Evolutionary conservation across 352 stramenopile genomes (phyloP).

Genomic region (Globisporangium emineosum): DNA sequence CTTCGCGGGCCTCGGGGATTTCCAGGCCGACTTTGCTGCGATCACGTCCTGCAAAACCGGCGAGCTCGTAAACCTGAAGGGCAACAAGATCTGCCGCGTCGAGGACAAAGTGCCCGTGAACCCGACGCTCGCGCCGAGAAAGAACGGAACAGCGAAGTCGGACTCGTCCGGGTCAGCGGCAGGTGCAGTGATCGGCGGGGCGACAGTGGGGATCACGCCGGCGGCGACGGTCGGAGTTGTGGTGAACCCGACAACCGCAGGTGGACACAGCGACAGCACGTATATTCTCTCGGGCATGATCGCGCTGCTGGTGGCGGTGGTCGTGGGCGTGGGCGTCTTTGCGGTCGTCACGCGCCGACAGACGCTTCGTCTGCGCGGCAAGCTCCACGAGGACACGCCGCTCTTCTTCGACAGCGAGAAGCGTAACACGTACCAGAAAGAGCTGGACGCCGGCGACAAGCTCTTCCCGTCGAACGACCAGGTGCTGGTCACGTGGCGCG

Average conservation of each 20-base stretch:
- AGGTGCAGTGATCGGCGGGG: background rate
- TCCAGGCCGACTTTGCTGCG: constrained; percentile 49
- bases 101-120: constrained; percentile 30
- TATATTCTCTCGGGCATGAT: constrained; percentile 47
- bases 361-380: constrained; percentile 37
- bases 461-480: constrained; percentile 70
- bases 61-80: constrained; percentile 56
- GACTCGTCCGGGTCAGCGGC: constrained; percentile 8
- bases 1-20: constrained; percentile 54
- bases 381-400: constrained; percentile 66
- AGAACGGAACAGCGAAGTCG: constrained; percentile 21
- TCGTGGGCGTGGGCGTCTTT: constrained; percentile 39
- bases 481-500: constrained; percentile 65
- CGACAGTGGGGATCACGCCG: constrained; percentile 5
- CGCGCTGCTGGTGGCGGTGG: constrained; percentile 31
- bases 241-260: constrained; percentile 18
- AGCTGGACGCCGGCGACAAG: constrained; percentile 53
- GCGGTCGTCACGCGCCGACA: constrained; percentile 34
- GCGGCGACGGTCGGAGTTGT: constrained; percentile 36
- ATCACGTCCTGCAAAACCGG: constrained; percentile 41
- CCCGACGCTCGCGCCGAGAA: constrained; percentile 22
- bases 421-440: constrained; percentile 53
- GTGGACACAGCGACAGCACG: constrained; percentile 32
- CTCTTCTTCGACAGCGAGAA: constrained; percentile 71
- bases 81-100: constrained; percentile 49